phyloP scores from a whole-genome alignment of 2,329 filamentous ascomycete species.

The Penicillium sp. region DNA sequence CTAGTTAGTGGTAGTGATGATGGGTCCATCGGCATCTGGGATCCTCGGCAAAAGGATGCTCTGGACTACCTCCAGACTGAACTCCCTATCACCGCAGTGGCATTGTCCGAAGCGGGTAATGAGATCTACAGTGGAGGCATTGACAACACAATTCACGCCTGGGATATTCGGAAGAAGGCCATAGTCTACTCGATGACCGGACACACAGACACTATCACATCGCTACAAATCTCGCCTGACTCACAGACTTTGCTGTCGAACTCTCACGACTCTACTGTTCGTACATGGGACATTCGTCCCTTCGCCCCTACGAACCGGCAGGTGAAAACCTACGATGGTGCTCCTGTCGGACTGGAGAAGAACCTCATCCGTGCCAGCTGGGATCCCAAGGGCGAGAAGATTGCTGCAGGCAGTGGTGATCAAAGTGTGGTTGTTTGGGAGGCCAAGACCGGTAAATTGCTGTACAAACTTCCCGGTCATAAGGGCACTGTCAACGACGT shows the following conservation, averaged over 20 bases:
- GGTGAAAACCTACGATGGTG: conserved; percentile 88
- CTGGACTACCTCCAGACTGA: conserved; percentile 85
- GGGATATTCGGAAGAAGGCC: conserved; percentile 90
- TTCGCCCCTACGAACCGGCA: conserved; percentile 87
- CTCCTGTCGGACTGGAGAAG: conserved; percentile 80
- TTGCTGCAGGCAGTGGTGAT: conserved; percentile 86
- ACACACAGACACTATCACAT: conserved; percentile 89
- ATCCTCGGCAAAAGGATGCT: conserved; percentile 84
- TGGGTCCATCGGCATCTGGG: conserved; percentile 92
- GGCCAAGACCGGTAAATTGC: conserved; percentile 76
- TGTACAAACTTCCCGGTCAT: conserved; percentile 94
- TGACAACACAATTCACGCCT: conserved; percentile 95
- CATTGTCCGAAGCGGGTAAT: conserved; percentile 89
- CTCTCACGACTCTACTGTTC: conserved; percentile 87
- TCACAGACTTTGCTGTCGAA: conserved; percentile 87
- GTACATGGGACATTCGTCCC: conserved; percentile 93
- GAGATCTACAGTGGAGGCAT: conserved; percentile 94
- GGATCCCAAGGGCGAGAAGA: conserved; percentile 79
- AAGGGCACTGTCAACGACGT: conserved; percentile 94
- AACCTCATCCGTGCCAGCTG: conserved; percentile 88
- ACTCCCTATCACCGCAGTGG: conserved; percentile 87
- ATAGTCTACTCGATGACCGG: conserved; percentile 84
- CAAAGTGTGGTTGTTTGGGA: conserved; percentile 92
- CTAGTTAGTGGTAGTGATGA: conserved; percentile 91
- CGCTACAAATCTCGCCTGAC: conserved; percentile 86